Evolutionary conservation across 208 protist species (phyloP).

Genomic region (Trypanosoma congolense): DNA sequence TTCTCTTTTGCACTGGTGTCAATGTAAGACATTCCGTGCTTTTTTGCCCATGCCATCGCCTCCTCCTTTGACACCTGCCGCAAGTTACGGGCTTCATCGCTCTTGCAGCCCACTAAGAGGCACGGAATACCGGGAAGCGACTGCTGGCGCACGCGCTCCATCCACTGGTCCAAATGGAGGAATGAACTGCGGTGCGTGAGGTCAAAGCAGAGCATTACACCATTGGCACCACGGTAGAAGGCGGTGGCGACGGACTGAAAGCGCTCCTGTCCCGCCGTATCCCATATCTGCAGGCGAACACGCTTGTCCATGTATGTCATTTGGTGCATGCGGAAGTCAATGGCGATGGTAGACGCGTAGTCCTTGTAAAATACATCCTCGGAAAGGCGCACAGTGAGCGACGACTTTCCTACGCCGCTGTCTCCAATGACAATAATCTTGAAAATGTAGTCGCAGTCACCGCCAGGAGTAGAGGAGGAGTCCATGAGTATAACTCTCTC

Average conservation of each 20-base stretch:
- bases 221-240: slow-evolving; percentile 92
- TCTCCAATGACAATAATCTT: slow-evolving; percentile 93
- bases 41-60: slow-evolving; percentile 72
- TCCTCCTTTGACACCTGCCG: slow-evolving; percentile 86
- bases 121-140: slow-evolving; percentile 90
- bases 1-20: slow-evolving; percentile 91
- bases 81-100: slow-evolving; percentile 84
- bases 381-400: slow-evolving; percentile 85
- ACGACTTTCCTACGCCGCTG: slow-evolving; percentile 90
- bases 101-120: slow-evolving; percentile 95
- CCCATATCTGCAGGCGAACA: slow-evolving; percentile 90
- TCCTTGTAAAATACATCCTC: slow-evolving; percentile 91
- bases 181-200: slow-evolving; percentile 96
- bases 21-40: slow-evolving; percentile 86
- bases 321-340: slow-evolving; percentile 89
- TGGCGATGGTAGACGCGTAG: slow-evolving; percentile 85
- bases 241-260: slow-evolving; percentile 90
- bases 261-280: slow-evolving; percentile 90
- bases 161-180: slow-evolving; percentile 95
- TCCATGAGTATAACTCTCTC: slow-evolving; percentile 15
- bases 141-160: slow-evolving; percentile 94
- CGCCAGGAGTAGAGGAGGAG: slow-evolving; percentile 37
- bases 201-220: slow-evolving; percentile 97
- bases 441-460: slow-evolving; percentile 94
- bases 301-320: slow-evolving; percentile 89